Evolutionary conservation across 2,329 filamentous ascomycete genomes (phyloP), one percentile per base, ranked within the genome.

Genomic region (Diaporthe amygdali): DNA sequence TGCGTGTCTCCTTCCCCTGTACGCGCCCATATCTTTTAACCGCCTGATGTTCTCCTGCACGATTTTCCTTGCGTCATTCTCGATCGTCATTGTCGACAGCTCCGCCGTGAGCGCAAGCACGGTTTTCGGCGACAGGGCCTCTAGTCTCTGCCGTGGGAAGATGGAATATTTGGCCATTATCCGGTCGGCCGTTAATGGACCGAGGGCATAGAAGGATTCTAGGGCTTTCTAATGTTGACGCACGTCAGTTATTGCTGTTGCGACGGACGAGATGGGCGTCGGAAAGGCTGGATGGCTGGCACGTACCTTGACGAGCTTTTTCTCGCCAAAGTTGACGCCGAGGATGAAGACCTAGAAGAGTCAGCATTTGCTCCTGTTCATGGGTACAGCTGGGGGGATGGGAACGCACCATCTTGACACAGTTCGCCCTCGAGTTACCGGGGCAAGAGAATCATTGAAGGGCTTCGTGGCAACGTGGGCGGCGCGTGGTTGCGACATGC

Each of bases 81-180:
- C 96, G 77, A 98, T 94, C 72, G 93, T 97, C 94, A 99, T 95
- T 68, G 91, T 92, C 20, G 94, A 94, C 49, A 99, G 86, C 78
- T 97, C 94, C 64, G 93, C 93, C 27, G 93, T 96, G 72, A 99
- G 86, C 67, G 93, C 92, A 66, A 94, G 92, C 76, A 97, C 85
- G 72, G 94, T 95, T 80, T 93, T 91, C 72, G 92, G 90, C 54
- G 90, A 87, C 25, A 99, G 84, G 9, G 90, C 87, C 80, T 93
- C 93, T 76, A 98, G 87, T 78, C 91, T 93, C 75, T 94, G 93
- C 70, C 90, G 92, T 37, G 94, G 92, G 84, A 97, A 94, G 79
- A 99, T 97, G 77, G 92, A 92, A 84, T 94, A 92, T 78, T 94
- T 95, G 75, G 96, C 94, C 86, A 98, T 92, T 76, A 99, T 91